Evolutionary conservation across 805 yeast species (phyloP).

Genomic region (Ogataea haglerorum): DNA sequence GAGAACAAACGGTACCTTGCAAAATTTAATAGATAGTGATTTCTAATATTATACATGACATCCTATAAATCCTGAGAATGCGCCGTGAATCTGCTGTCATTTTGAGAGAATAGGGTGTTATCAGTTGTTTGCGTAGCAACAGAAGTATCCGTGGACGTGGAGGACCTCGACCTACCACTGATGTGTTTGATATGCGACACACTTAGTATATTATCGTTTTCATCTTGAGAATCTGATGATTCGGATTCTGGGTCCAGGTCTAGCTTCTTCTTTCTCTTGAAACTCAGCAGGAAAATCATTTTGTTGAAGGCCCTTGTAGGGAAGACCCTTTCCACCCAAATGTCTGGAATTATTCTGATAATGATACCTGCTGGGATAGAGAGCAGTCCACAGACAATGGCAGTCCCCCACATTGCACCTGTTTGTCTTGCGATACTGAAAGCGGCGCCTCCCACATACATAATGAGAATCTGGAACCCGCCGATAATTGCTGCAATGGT

Average conservation of each 20-base stretch:
- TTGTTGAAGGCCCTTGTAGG: slow-evolving; percentile 53
- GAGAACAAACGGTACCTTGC: slow-evolving; percentile 33
- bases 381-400: slow-evolving; percentile 73
- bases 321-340: slow-evolving; percentile 61
- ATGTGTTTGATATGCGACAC: slow-evolving; percentile 13
- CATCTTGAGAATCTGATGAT: slow-evolving; percentile 2
- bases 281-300: slow-evolving; percentile 21
- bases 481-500: slow-evolving; percentile 70
- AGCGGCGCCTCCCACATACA: slow-evolving; percentile 97
- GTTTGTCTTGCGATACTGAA: slow-evolving; percentile 80
- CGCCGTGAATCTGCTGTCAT: slow-evolving; percentile 5
- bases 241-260: slow-evolving; percentile 4
- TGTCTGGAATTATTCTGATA: slow-evolving; percentile 80
- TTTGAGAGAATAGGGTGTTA: slow-evolving; percentile 16
- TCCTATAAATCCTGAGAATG: slow-evolving; percentile 3
- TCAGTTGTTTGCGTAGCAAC: slow-evolving; percentile 19
- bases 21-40: slow-evolving; percentile 11
- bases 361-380: slow-evolving; percentile 79
- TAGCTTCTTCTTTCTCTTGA: slow-evolving; percentile 15
- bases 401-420: slow-evolving; percentile 85
- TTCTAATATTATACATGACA: not conserved
- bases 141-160: slow-evolving; percentile 15
- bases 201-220: slow-evolving; percentile 20
- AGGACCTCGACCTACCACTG: slow-evolving; percentile 20
- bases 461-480: slow-evolving; percentile 80